A percentile compares a stretch with the other conserved stretches of the same genome.
Conservation (phyloP, 139 green algal genomes). For the Picochlorum sp. region DNA sequence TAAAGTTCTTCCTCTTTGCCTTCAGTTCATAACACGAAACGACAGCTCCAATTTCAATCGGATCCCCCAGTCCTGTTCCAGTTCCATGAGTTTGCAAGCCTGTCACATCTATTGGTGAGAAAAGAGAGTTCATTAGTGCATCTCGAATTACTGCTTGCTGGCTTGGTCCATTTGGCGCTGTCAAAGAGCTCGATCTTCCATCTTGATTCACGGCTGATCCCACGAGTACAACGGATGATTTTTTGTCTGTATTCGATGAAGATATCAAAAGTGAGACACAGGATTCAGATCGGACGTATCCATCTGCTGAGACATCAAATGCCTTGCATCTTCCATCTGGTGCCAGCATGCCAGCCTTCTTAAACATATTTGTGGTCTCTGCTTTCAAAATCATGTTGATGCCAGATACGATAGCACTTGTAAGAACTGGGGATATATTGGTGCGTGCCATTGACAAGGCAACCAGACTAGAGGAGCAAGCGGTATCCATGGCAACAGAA, state of each 20-base stretch:
- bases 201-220: slow-evolving; percentile 33
- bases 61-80: slow-evolving; percentile 71
- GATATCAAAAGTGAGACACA: slow-evolving; percentile 8
- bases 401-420: slow-evolving; percentile 15
- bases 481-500: slow-evolving; percentile 45
- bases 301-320: slow-evolving; percentile 35
- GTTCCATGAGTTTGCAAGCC: slow-evolving; percentile 32
- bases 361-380: slow-evolving; percentile 20
- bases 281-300: slow-evolving; percentile 39
- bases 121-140: slow-evolving; percentile 32
- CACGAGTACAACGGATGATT: slow-evolving; percentile 5
- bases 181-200: slow-evolving; percentile 32
- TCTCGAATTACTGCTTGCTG: slow-evolving; percentile 42
- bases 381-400: slow-evolving; percentile 26
- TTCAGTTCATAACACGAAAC: slow-evolving; percentile 2
- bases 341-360: slow-evolving; percentile 32
- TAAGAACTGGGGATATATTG: slow-evolving; percentile 4
- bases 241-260: neutral
- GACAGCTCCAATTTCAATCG: slow-evolving; percentile 66
- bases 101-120: neutral
- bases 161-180: slow-evolving; percentile 35
- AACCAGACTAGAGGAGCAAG: slow-evolving; percentile 73
- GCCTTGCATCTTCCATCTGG: slow-evolving; percentile 41
- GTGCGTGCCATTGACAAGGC: slow-evolving; percentile 29
- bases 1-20: slow-evolving; percentile 5